These are phyloP conservation scores for Ceratobasidium theobromae DNA, from an alignment of 1,284 basidiomycete genomes.

Conservation along the genomic window DNA sequence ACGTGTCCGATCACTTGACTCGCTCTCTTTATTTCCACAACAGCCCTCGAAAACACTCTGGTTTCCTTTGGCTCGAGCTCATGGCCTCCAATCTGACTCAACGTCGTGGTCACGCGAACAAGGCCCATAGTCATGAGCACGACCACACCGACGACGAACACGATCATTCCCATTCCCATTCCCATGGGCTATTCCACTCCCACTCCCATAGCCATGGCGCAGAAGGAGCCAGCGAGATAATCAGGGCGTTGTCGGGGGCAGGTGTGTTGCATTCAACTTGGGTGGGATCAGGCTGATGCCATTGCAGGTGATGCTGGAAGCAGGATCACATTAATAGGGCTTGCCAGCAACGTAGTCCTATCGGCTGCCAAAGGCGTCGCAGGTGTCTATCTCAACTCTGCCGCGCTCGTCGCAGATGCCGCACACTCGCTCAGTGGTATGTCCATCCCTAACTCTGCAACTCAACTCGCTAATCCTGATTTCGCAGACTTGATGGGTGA, in stretches of 20 bases:
- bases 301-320: constrained; percentile 73
- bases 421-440: constrained; percentile 89
- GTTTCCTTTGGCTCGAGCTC: constrained; percentile 1
- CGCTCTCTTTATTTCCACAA: constrained; percentile 16
- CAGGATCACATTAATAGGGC: constrained; percentile 80
- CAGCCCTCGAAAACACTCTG: constrained; percentile 6
- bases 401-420: constrained; percentile 90
- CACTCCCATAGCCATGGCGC: constrained; percentile 17
- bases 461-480: constrained; percentile 5
- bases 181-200: constrained; percentile 52
- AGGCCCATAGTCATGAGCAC: constrained; percentile 54
- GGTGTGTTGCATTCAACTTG: not conserved
- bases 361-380: constrained; percentile 83
- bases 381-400: constrained; percentile 84
- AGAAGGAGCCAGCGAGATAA: constrained; percentile 28
- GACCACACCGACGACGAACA: constrained; percentile 65
- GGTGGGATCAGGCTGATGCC: constrained; percentile 26
- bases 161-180: constrained; percentile 61
- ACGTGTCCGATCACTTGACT: constrained; percentile 20
- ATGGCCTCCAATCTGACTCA: constrained; percentile 6
- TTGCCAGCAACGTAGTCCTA: constrained; percentile 82
- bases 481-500: constrained; percentile 80
- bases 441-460: constrained; percentile 41
- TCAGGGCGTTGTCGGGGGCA: constrained; percentile 27
- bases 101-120: constrained; percentile 8